Base-by-base conservation (phyloP, 148 eudicot species). In the Suaeda aralocaspica region DNA sequence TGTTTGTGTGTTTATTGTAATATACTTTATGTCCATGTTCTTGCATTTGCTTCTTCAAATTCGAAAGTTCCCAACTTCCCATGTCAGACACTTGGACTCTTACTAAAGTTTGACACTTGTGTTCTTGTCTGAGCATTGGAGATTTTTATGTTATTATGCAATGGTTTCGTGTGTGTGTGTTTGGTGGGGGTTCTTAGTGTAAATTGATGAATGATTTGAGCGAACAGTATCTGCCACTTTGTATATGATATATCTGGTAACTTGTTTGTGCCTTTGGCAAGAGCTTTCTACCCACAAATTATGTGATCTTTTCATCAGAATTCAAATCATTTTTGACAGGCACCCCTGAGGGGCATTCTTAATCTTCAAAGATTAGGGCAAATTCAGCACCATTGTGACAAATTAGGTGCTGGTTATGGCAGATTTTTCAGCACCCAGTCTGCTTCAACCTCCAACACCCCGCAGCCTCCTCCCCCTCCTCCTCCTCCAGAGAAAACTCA, bases 401-500 rank as follows among this genome's bases (percentile, higher is more conserved):
- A 58, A 30, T 71, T 58, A 74, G 84, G 75, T 16, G 73, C 74
- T 64, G 84, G 84, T 42, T 73, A 74, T 72, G 65, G 66, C 68
- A 85, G 89, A 82, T 80, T 84, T 45, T 83, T 92, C 73, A 92
- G 83, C 85, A 90, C 96, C 51, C 96, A 92, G 77, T 82, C 92
- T 70, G 89, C 96, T 66, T 81, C 96, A 31, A 84, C 89, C 36
- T 83, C 92, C 46, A 81, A 10, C 72, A 86, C 84, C 33, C 89
- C 98, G 51, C 98, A 90, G 69, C 81, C 98, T 29, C 85, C 96
- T 21, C 92, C 96, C 16, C 96, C 96, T 48, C 98, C 96, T 3
- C 97, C 97, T 74, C 98, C 94, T 61, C 96, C 96, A 26, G 98
- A 92, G 88, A 92, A 86, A 75, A 92, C 96, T 58, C 98, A 92